Base-by-base conservation (phyloP, 805 yeast species). In the Starmerella tilneyi region DNA sequence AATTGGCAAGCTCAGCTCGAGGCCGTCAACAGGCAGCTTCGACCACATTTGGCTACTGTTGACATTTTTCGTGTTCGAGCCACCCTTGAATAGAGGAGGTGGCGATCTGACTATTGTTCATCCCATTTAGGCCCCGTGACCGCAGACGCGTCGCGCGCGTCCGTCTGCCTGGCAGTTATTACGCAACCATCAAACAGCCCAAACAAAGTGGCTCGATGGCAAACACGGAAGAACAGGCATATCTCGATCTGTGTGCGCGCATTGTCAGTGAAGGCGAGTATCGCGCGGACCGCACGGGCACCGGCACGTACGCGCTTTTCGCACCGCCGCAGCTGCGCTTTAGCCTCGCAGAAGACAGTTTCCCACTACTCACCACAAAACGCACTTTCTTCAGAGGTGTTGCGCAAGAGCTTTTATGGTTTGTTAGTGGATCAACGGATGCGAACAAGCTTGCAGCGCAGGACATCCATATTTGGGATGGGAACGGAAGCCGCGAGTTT, bases 391-490 rank as follows among this genome's bases (percentile, higher is more conserved):
- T 86, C 51, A 80, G 81, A 52, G 98, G 88, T 9, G 85, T 92
- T 35, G 74, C 89, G 27, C 78, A 84, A 52, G 99, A 92, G 62
- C 69, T 92, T 24, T 70, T 92, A 12, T 92, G 99, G 99, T 92
- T 92, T 59, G 73, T 92, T 8, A 70, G 76, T 4, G 98, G 97
- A 0, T 75, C 79, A 51, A 92, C 99, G 0, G 94, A 89, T 60
- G 94, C 92, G 29, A 81, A 80, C 53, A 70, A 73, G 51, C 68
- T 92, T 34, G 68, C 80, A 13, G 94, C 80, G 3, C 74, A 80
- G 54, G 95, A 94, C 28, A 94, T 92, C n/a, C 88, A 78, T 59
- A 92, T 92, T 45, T 92, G 99, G 99, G 98, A 92, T 63, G 98
- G 98, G 15, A 92, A 92, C 62, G 98, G 97, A 9, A 83, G 94